Evolutionary conservation across 305 asterid species (phyloP), one percentile per base, ranked within the genome.

Genomic region (Ilex paraguariensis): DNA sequence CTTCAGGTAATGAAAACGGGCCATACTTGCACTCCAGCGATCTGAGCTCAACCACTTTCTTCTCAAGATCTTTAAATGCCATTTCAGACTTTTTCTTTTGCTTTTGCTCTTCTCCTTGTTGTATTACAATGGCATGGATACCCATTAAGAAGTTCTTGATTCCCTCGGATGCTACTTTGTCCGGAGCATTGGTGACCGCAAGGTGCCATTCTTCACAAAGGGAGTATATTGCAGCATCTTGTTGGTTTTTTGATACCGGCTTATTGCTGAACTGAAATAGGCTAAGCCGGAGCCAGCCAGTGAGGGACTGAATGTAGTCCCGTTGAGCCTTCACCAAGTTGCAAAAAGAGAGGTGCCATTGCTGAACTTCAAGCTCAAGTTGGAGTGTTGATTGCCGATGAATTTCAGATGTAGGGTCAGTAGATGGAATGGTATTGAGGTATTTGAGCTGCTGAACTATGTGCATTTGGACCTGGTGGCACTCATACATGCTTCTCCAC

Each of bases 401-500:
- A 59, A 93, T 85, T 71, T 93, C 99, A 12, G 99, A 79, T 5
- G 99, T 90, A 3, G 95, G 86, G 39, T 83, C 79, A 8, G 78
- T 64, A 0, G 95, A 84, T 4, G 95, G 93, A 50, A 76, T 59
- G 63, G 75, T 61, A 73, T 78, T 83, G 65, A 93, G 90, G 70
- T 84, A 87, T 75, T 84, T 90, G 75, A 93, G 85, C 71, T 88
- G 99, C 79, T 90, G 95, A 54, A 90, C 97, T 63, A 90, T 93
- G 83, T 90, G 96, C 10, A 87, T 84, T 57, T 93, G 99, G 49
- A 93, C 95, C 60, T 90, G 99, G 77, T 93, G 99, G 76, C 82
- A 80, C 66, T 93, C 99, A 11, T 90, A 88, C 97, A 93, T 90
- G 82, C 95, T 93, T 81, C 96, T 83, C 99, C 99, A 93, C 97